Evolutionary conservation across 805 yeast genomes (phyloP).

Genomic region (Saccharomycopsis oosterbeekiorum): DNA sequence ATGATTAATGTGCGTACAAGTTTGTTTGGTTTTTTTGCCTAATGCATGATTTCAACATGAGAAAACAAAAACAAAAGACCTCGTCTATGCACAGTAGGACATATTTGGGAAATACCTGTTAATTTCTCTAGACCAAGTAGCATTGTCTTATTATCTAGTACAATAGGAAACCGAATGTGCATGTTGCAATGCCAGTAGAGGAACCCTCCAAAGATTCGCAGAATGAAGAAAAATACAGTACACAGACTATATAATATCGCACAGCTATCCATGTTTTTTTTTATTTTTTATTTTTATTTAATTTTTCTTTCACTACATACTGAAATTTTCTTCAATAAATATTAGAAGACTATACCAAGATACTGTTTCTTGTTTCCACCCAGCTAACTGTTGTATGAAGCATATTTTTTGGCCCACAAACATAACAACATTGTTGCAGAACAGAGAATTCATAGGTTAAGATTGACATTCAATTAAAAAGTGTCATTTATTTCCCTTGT

Average conservation of each 20-base stretch:
- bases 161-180: not conserved
- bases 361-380: too few species aligned
- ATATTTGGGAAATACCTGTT: not conserved
- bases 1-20: not conserved
- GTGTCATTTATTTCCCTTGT: too few species aligned
- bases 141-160: not conserved
- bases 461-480: too few species aligned
- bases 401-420: too few species aligned
- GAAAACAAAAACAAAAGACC: not conserved
- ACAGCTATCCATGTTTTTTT: not conserved
- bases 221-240: not conserved
- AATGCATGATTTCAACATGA: slow-evolving; percentile 1
- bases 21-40: not conserved
- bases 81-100: not conserved
- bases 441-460: too few species aligned
- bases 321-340: too few species aligned
- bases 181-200: not conserved
- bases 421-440: too few species aligned
- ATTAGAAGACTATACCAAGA: too few species aligned
- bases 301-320: not conserved
- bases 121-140: not conserved
- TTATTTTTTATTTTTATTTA: not conserved
- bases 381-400: too few species aligned
- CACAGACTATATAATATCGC: not conserved
- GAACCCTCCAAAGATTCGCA: not conserved